Base-by-base conservation (phyloP, 2,329 filamentous ascomycete genomes). In the Fusarium haematococcum region DNA sequence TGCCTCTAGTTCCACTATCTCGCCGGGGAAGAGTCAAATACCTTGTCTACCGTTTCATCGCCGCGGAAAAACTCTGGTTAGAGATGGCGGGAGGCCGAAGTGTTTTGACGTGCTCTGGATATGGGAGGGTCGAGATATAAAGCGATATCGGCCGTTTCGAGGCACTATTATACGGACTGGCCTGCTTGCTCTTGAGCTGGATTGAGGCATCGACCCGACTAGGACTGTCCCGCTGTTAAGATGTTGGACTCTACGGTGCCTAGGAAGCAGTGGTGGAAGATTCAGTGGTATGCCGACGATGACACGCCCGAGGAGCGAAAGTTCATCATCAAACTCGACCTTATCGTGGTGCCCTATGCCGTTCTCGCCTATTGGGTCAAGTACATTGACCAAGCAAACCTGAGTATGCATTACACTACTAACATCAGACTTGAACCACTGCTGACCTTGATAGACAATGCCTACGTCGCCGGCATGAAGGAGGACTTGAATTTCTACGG, bases 281-380 rank as follows among this genome's bases (percentile, higher is more conserved):
- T 58, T 20, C 56, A 58, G 23, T 68, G 66, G 63, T 62, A 50
- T 23, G 32, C 48, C 1, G 43, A 58, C 41, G 35, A 14, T 16
- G 54, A 68, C n/a, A 30, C 54, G 9, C 41, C 62, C 5, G n/a
- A 62, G 25, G 63, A 69, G 14, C 41, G 63, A 30, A 65, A 57
- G 63, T 45, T 69, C 14, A 37, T 69, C 18, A 35, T 61, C 80
- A 88, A 87, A 60, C 88, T 86, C 74, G 91, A 91, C 52, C 86
- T 89, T 63, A 86, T 87, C 80, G 88, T 87, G 57, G 74, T 77
- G 4, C 72, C 74, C 4, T 76, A 76, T 25, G 65, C 70, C 4
- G 54, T 76, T 9, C 68, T 76, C 14, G 65, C 72, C 10, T 76
- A 76, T 23, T 76, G 72, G 74, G 70, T 75, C 54, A 76, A 76